phyloP scores from a whole-genome alignment of 441 rosid genomes.

The Hura crepitans region DNA sequence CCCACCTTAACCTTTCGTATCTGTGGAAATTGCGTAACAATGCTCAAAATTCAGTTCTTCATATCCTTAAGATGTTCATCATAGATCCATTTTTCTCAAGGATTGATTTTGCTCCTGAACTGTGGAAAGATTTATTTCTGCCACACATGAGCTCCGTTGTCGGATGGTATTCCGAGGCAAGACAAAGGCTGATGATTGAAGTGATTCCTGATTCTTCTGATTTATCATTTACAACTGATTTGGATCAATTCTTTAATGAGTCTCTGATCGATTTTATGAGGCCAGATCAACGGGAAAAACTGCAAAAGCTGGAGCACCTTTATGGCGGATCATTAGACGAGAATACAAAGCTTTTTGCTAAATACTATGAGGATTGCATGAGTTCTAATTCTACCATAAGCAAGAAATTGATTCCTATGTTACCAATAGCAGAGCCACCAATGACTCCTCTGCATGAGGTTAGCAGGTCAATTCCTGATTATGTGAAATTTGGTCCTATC shows the following conservation, averaged over 20 bases:
- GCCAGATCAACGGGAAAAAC: conserved; percentile 52
- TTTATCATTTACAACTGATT: conserved; percentile 52
- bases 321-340: conserved; percentile 58
- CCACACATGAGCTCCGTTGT: conserved; percentile 57
- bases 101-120: conserved; percentile 61
- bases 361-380: conserved; percentile 48
- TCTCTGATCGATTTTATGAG: conserved; percentile 46
- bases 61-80: conserved; percentile 54
- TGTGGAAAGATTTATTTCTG: conserved; percentile 63
- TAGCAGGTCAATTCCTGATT: conserved; percentile 51
- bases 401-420: conserved; percentile 51
- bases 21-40: conserved; percentile 47
- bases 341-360: conserved; percentile 54
- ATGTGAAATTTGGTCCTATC: conserved; percentile 59
- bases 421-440: conserved; percentile 70
- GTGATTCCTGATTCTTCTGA: conserved; percentile 52
- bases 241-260: conserved; percentile 56
- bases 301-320: conserved; percentile 50
- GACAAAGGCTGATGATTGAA: conserved; percentile 57
- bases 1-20: conserved; percentile 57
- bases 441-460: conserved; percentile 56
- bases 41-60: conserved; percentile 37
- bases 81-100: conserved; percentile 66
- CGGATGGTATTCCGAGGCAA: conserved; percentile 62
- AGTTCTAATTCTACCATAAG: conserved; percentile 34